phyloP scores from a whole-genome alignment of 306 rosid species.

The Cucurbita moschata region DNA sequence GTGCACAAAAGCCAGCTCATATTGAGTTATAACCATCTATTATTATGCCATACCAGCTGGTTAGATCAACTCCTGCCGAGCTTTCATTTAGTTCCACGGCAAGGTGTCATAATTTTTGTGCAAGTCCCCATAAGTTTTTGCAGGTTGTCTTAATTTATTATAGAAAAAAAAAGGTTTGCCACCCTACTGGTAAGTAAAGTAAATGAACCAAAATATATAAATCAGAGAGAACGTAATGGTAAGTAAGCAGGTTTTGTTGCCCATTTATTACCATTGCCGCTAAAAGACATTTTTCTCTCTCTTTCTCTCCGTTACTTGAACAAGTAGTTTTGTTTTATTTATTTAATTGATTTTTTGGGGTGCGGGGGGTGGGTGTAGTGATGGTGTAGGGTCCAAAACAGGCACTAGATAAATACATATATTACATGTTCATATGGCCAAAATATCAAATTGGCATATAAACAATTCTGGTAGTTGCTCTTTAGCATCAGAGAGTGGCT shows the following conservation, averaged over 20 bases:
- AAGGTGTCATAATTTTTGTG: not conserved
- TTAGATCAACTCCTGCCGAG: not conserved
- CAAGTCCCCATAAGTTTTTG: not conserved
- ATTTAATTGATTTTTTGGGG: not conserved
- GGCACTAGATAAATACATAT: not conserved
- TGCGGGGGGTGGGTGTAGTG: not conserved
- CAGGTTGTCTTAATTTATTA: not conserved
- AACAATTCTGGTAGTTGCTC: conserved; percentile 7
- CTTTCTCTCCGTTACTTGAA: not conserved
- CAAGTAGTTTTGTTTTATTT: not conserved
- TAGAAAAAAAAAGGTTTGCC: not conserved
- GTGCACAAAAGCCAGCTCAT: conserved; percentile 4
- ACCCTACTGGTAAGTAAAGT: not conserved
- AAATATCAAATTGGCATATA: not conserved
- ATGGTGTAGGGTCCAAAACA: conserved; percentile 7
- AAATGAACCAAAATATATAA: not conserved
- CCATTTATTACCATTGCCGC: not conserved
- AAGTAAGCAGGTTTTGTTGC: not conserved
- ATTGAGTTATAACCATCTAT: not conserved
- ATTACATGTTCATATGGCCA: not conserved
- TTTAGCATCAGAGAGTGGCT: conserved; percentile 4
- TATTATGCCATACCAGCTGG: not conserved
- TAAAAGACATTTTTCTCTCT: not conserved
- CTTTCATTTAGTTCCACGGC: not conserved
- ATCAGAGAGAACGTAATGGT: not conserved